phyloP scores from a whole-genome alignment of 805 yeast genomes.

The Spathaspora sp. region DNA sequence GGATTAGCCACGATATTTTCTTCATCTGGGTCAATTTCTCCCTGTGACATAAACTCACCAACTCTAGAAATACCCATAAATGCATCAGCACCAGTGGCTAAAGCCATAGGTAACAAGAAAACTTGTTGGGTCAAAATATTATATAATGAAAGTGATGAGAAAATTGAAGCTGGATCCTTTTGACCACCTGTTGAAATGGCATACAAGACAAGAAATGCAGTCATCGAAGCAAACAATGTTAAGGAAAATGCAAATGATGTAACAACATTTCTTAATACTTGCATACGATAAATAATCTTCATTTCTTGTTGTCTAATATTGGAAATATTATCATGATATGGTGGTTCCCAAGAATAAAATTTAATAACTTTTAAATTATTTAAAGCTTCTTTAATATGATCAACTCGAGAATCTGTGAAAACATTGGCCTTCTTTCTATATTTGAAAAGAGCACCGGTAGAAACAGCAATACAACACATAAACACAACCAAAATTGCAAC shows the following conservation, averaged over 20 bases:
- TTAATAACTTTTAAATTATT: conserved; percentile 78
- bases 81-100: conserved; percentile 68
- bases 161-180: conserved; percentile 57
- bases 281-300: conserved; percentile 56
- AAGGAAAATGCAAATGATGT: conserved; percentile 65
- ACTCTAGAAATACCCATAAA: conserved; percentile 57
- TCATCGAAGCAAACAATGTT: conserved; percentile 70
- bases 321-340: conserved; percentile 58
- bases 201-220: conserved; percentile 40
- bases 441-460: conserved; percentile 50
- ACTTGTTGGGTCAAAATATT: conserved; percentile 58
- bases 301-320: conserved; percentile 62
- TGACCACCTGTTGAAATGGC: conserved; percentile 23
- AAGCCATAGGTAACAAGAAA: conserved; percentile 66
- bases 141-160: conserved; percentile 69
- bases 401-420: conserved; percentile 74
- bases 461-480: conserved; percentile 40
- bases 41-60: conserved; percentile 47
- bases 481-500: conserved; percentile 53
- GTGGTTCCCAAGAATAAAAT: conserved; percentile 87
- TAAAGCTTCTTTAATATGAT: conserved; percentile 72
- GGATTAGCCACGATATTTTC: conserved; percentile 21
- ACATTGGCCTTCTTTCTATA: conserved; percentile 56
- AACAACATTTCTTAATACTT: conserved; percentile 55
- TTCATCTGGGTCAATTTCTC: conserved; percentile 37